Evolutionary conservation across 2,329 filamentous ascomycete genomes (phyloP), one percentile per base, ranked within the genome.

Genomic region (Colletotrichum sp.): DNA sequence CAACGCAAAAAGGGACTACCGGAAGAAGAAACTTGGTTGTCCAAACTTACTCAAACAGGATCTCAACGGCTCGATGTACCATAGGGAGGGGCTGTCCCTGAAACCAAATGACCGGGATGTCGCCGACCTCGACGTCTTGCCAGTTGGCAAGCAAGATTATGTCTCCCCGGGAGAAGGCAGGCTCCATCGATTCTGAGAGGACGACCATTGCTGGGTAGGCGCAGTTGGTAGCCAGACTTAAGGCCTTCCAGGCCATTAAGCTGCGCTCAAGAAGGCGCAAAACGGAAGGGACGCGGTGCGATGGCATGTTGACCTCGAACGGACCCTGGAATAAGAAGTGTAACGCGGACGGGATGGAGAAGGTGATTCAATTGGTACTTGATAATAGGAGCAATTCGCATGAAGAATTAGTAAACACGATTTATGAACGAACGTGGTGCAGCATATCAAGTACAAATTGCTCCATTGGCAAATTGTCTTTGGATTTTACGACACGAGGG

Each of bases 121-220:
- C 65, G 5, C 65, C 65, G 28, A 57, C 65, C 11, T 68, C 30
- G 15, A 68, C 27, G 4, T 68, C 44, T 27, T 55, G n/a, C 65
- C 65, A 68, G 27, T 68, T 57, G 15, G 34, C 28, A 9, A 68
- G 39, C 5, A 68, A 25, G n/a, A 68, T 57, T 12, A 68, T 15
- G 19, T 68, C 65, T 19, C 65, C 65, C 22, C 65, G 39, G 8
- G 16, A 13, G 13, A 68, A 57, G 15, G 44, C 22, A 22, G 65
- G 65, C 7, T 27, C 28, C 65, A 68, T 68, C 19, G 65, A 68
- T n/a, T 36, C 65, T 25, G 65, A 68, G n/a, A 68, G 65, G 5
- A 68, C 44, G 9, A 68, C 65, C 65, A 68, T 68, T 13, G 44
- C 65, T 13, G 36, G 34, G n/a, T 57, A 25, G 8, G 57, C 13